These are phyloP conservation scores for Scorias spongiosa DNA, from an alignment of 2,329 filamentous ascomycete species.

Conservation along the genomic window DNA sequence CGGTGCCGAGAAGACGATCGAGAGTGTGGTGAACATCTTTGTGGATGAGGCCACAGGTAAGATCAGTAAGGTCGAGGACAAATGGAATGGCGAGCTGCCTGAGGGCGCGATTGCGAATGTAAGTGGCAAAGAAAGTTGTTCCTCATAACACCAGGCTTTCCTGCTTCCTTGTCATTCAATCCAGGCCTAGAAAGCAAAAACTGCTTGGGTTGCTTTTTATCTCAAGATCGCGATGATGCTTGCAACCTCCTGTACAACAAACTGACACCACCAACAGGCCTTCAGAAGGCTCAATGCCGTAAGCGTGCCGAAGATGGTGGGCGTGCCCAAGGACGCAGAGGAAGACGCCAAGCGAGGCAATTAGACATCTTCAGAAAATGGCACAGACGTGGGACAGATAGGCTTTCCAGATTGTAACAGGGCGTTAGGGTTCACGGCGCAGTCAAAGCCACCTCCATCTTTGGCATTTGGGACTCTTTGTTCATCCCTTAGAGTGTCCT, in stretches of 20 bases:
- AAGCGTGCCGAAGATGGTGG: slow-evolving; percentile 35
- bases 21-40: slow-evolving; percentile 34
- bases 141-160: too few relatives aligned
- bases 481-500: slow-evolving; percentile 42
- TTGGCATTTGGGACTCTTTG: not conserved
- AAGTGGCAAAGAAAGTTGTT: slow-evolving; percentile 21
- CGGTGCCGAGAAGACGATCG: slow-evolving; percentile 34
- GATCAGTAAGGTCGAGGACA: slow-evolving; percentile 39
- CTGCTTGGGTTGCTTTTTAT: too few relatives aligned
- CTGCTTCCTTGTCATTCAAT: not conserved
- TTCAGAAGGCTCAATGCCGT: slow-evolving; percentile 38
- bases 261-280: slow-evolving; percentile 22
- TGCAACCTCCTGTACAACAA: not conserved
- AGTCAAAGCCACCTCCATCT: not conserved
- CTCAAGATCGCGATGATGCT: too few relatives aligned
- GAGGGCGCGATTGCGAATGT: slow-evolving; percentile 36
- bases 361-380: slow-evolving; percentile 7
- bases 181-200: too few relatives aligned
- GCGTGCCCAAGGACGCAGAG: slow-evolving; percentile 37
- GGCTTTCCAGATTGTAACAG: not conserved
- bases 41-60: slow-evolving; percentile 23
- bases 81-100: slow-evolving; percentile 39
- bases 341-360: slow-evolving; percentile 37
- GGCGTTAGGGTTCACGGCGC: too few relatives aligned
- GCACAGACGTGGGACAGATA: not conserved